Evolutionary conservation across 73 alveolate species (phyloP).

Genomic region (Symbiodinium pilosum): DNA sequence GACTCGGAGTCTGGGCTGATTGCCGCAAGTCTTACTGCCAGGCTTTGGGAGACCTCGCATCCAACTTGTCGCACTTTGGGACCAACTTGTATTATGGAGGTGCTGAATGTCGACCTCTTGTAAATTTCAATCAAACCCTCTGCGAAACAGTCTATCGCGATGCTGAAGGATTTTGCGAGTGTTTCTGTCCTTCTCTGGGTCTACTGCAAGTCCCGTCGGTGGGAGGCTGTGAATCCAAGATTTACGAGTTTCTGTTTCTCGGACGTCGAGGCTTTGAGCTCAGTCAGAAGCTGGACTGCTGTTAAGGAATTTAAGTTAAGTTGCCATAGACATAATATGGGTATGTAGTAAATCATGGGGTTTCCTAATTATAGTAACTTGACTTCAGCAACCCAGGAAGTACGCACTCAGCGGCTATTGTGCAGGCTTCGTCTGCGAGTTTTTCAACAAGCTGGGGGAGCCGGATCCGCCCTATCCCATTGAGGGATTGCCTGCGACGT

Average conservation of each 20-base stretch:
- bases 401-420: constrained; percentile 84
- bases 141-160: constrained; percentile 76
- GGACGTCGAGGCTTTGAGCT: constrained; percentile 74
- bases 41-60: constrained; percentile 33
- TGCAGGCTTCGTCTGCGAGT: constrained; percentile 54
- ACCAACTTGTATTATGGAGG: constrained; percentile 55
- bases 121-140: constrained; percentile 79
- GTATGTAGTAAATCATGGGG: too few species aligned
- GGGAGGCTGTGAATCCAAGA: constrained; percentile 71
- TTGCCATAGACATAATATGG: too few species aligned
- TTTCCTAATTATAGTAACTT: too few species aligned
- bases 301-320: too few species aligned
- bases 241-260: constrained; percentile 37
- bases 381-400: too few species aligned
- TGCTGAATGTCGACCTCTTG: constrained; percentile 81
- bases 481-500: constrained; percentile 28
- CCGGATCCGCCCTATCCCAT: constrained; percentile 62
- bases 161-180: constrained; percentile 83
- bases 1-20: constrained; percentile 68
- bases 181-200: constrained; percentile 62
- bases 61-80: constrained; percentile 65
- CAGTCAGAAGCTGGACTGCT: too few species aligned
- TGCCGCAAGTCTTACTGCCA: constrained; percentile 41
- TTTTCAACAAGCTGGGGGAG: constrained; percentile 32
- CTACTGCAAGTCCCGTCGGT: constrained; percentile 41